Evolutionary conservation across 106 monocot genomes (phyloP), one percentile per base, ranked within the genome.

Genomic region (Platanthera zijinensis): DNA sequence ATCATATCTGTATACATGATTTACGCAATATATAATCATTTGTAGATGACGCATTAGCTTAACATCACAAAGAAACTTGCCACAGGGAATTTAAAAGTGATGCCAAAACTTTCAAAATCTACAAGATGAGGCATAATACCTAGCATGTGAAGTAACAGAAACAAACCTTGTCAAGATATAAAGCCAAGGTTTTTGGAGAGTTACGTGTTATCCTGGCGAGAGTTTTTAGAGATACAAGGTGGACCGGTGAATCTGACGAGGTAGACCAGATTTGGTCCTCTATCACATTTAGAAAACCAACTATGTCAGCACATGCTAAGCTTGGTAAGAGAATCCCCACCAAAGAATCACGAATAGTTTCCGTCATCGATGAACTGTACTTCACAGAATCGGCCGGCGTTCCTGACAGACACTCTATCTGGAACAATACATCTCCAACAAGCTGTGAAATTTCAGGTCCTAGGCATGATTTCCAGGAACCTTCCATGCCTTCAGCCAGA

Each of bases 401-500:
- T 32, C 80, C 74, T 56, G 80, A 82, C 67, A 99, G 52, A 61
- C 99, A 99, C 80, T 99, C 99, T 81, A 99, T 86, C 76, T 94
- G 99, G 80, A 99, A 92, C 84, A 92, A 85, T 72, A 94, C 82
- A 80, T 99, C 99, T 17, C 77, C 81, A 73, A 88, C 64, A 49
- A 99, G 84, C 56, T 50, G 87, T 77, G 89, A 78, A 69, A 94
- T 84, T 14, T 94, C 91, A 79, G 70, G 57, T 72, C 88, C 92
- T 71, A 99, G 78, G 56, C 78, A 90, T 69, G 28, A 52, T 80
- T 90, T 94, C 99, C 99, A 99, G 75, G 85, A 85, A 62, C 62
- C 80, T 69, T 99, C 92, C 99, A 99, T 99, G 51, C 99, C 99
- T 80, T 99, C 99, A 64, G 99, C 86, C n/a, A 99, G 86, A 61